A percentile compares a stretch with the other conserved stretches of the same genome.
Conservation (phyloP, 768 basidiomycete species). For the Rhodotorula taiwanensis region DNA sequence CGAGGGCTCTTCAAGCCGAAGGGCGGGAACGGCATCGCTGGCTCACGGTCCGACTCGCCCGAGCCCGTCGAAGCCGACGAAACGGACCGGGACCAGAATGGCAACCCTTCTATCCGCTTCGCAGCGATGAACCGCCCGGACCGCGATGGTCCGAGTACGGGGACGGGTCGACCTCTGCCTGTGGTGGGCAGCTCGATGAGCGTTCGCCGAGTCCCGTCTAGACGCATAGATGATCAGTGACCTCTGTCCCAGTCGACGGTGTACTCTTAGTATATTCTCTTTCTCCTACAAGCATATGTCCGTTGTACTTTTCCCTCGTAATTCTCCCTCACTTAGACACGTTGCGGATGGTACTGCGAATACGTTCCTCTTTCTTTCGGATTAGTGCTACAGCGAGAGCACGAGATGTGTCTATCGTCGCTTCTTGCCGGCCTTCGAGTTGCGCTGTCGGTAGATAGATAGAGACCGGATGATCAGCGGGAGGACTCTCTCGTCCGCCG, state of each 20-base stretch:
- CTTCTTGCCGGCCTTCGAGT: slow-evolving; percentile 24
- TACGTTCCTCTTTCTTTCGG: too few relatives aligned
- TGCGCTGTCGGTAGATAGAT: slow-evolving; percentile 1
- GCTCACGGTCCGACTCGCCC: slow-evolving; percentile 9
- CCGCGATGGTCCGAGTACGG: slow-evolving; percentile 4
- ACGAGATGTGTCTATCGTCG: too few relatives aligned
- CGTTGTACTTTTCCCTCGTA: too few relatives aligned
- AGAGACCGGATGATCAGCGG: too few relatives aligned
- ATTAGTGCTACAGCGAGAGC: too few relatives aligned
- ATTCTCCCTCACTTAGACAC: too few relatives aligned
- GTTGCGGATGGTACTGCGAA: too few relatives aligned
- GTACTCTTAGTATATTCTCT: too few relatives aligned
- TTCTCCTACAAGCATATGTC: too few relatives aligned
- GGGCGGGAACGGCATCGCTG: not conserved
- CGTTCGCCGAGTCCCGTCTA: slow-evolving; percentile 23
- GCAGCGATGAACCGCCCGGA: slow-evolving; percentile 16
- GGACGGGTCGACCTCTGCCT: slow-evolving; percentile 24
- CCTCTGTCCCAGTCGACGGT: not conserved
- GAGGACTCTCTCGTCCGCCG: too few relatives aligned
- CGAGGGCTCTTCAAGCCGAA: slow-evolving; percentile 11
- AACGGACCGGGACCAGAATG: too few relatives aligned
- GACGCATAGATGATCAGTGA: not conserved
- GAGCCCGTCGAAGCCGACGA: too few relatives aligned
- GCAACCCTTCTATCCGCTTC: slow-evolving; percentile 21
- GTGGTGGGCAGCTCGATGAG: slow-evolving; percentile 24